Conservation (phyloP, 23 red algal genomes). For the Gracilaria gracilis region DNA sequence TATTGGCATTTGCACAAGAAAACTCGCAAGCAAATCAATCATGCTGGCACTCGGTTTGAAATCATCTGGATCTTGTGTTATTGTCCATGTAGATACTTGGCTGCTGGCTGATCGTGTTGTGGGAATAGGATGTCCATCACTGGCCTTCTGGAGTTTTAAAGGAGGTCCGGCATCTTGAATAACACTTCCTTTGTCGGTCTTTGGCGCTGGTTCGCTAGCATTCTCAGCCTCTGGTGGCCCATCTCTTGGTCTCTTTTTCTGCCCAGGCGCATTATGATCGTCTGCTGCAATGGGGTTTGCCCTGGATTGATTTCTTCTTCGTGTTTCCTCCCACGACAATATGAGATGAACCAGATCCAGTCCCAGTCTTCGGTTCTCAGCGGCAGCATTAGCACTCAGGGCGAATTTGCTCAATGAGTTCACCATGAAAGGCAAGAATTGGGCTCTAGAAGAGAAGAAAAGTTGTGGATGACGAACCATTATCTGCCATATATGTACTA, state of each 20-base stretch:
- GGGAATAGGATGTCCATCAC: slow-evolving; percentile 41
- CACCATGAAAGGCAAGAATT: slow-evolving; percentile 92
- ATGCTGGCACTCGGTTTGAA: slow-evolving; percentile 65
- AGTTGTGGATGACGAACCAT: slow-evolving; percentile 78
- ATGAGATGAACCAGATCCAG: slow-evolving; percentile 90
- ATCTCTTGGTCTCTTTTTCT: slow-evolving; percentile 52
- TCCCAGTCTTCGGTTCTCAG: slow-evolving; percentile 84
- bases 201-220: background rate
- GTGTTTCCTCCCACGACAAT: slow-evolving; percentile 79
- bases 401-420: slow-evolving; percentile 72
- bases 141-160: slow-evolving; percentile 48
- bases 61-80: slow-evolving; percentile 51
- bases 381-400: slow-evolving; percentile 52
- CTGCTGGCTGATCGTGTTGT: background rate
- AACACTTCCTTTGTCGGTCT: background rate
- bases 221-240: background rate
- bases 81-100: background rate
- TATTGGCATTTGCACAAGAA: slow-evolving; percentile 76
- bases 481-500: slow-evolving; percentile 95
- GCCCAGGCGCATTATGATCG: background rate
- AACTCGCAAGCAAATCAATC: slow-evolving; percentile 72
- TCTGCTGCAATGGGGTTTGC: background rate
- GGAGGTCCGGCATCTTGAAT: slow-evolving; percentile 31
- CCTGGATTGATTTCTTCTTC: background rate
- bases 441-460: slow-evolving; percentile 81